phyloP scores from a whole-genome alignment of 495 filamentous ascomycete species.

The Neurospora sp. region DNA sequence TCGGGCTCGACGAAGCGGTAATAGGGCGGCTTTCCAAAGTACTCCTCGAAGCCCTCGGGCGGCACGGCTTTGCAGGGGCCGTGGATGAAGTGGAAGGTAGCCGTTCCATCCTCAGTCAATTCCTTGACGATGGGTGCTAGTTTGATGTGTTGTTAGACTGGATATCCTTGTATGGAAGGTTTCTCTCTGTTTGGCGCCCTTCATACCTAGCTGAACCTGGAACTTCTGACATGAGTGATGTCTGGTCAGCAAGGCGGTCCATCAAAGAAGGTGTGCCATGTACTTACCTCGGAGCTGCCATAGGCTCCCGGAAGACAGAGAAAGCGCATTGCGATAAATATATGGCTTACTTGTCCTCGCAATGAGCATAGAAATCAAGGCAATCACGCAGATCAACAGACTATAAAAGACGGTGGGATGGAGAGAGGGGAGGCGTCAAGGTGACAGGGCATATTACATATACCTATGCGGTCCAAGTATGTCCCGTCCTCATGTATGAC shows the following conservation, averaged over 20 bases:
- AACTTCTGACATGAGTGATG: conserved; percentile 34
- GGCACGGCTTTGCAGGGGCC: conserved; percentile 37
- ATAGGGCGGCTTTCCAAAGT: conserved; percentile 41
- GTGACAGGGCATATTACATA: not conserved
- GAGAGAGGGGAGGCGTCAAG: not conserved
- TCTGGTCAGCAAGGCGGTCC: not conserved
- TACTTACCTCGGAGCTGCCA: conserved; percentile 42
- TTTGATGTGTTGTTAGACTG: not conserved
- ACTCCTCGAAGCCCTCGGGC: conserved; percentile 41
- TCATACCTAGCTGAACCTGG: conserved; percentile 39
- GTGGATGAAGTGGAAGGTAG: conserved; percentile 37
- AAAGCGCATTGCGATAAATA: conserved; percentile 27
- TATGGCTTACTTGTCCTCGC: not conserved
- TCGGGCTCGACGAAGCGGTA: conserved; percentile 42
- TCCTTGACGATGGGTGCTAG: conserved; percentile 39
- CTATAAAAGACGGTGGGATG: not conserved
- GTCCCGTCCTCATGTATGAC: not conserved
- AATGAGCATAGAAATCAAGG: not conserved
- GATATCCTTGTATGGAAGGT: not conserved
- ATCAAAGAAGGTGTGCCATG: not conserved
- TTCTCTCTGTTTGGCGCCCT: not conserved
- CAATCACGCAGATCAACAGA: not conserved
- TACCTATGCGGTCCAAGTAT: not conserved
- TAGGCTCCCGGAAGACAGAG: conserved; percentile 37
- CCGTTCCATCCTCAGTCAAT: conserved; percentile 32